Conservation (phyloP, 2,329 filamentous ascomycete species). For the Clarireedia sp. region DNA sequence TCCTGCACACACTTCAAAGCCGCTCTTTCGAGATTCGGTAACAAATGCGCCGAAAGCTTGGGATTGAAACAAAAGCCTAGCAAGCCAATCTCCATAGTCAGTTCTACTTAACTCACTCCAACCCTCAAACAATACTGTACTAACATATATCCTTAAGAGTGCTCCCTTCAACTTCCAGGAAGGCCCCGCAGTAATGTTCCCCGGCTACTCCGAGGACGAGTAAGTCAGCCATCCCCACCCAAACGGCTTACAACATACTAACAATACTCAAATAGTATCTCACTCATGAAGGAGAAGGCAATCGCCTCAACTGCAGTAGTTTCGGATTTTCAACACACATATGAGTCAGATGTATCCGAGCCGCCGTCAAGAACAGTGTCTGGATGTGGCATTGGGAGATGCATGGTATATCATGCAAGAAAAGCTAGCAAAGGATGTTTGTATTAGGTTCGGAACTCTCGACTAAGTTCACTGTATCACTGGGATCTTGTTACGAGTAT, state of each 20-base stretch:
- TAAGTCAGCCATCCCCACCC: slow-evolving; percentile 32
- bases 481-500: neutral
- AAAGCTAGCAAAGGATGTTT: slow-evolving; percentile 19
- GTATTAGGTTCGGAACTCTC: neutral
- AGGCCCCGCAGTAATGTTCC: slow-evolving; percentile 41
- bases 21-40: slow-evolving; percentile 11
- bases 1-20: slow-evolving; percentile 11
- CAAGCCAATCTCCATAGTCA: slow-evolving; percentile 16
- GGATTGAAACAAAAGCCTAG: slow-evolving; percentile 14
- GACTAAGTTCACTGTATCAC: neutral
- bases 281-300: slow-evolving; percentile 28
- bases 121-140: slow-evolving; percentile 4
- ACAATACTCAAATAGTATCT: slow-evolving; percentile 17
- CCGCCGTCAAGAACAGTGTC: slow-evolving; percentile 17
- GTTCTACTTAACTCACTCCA: neutral
- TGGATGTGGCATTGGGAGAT: slow-evolving; percentile 19
- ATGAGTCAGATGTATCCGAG: slow-evolving; percentile 8
- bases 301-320: slow-evolving; percentile 26
- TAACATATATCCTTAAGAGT: slow-evolving; percentile 37
- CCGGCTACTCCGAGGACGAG: slow-evolving; percentile 52
- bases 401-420: slow-evolving; percentile 22
- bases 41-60: slow-evolving; percentile 15
- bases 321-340: slow-evolving; percentile 15
- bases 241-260: neutral
- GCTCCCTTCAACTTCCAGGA: slow-evolving; percentile 51